These are phyloP conservation scores for Phytopythium cucurbitacearum DNA, from an alignment of 352 stramenopile species.

Conservation along the genomic window DNA sequence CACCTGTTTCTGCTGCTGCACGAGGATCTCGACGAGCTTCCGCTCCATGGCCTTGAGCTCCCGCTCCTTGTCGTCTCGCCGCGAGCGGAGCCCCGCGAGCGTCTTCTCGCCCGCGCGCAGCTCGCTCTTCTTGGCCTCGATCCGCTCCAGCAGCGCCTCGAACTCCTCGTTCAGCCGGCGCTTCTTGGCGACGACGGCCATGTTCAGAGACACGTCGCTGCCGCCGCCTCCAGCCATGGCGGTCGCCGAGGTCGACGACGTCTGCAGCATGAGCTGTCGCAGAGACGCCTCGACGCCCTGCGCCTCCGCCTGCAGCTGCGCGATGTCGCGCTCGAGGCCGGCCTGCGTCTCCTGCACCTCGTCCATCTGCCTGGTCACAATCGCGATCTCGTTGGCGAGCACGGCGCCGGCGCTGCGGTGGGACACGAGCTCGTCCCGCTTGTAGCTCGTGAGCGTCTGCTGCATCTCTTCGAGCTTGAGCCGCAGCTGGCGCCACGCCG, in stretches of 20 bases:
- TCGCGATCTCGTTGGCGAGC: constrained; percentile 69
- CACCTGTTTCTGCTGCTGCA: constrained; percentile 83
- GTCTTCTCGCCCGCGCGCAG: constrained; percentile 61
- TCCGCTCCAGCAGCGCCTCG: constrained; percentile 61
- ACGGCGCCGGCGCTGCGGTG: constrained; percentile 69
- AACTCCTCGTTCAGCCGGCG: constrained; percentile 81
- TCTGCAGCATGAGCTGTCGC: constrained; percentile 58
- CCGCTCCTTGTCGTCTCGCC: constrained; percentile 65
- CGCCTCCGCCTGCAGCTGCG: constrained; percentile 52
- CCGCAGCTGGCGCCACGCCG: constrained; percentile 30
- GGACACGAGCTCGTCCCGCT: constrained; percentile 70
- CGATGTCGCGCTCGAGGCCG: constrained; percentile 49
- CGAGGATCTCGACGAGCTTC: constrained; percentile 79
- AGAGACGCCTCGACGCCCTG: constrained; percentile 47
- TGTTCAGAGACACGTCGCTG: constrained; percentile 28
- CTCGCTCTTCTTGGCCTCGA: constrained; percentile 67
- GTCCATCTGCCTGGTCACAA: constrained; percentile 70
- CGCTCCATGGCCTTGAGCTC: constrained; percentile 76
- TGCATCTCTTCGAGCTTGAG: constrained; percentile 53
- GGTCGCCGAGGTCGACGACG: constrained; percentile 9
- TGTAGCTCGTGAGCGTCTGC: constrained; percentile 76
- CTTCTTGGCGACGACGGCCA: constrained; percentile 70
- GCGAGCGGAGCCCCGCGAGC: constrained; percentile 38
- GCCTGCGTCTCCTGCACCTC: constrained; percentile 65
- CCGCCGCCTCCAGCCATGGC: neutral